Base-by-base conservation (phyloP, 352 stramenopile species). In the Pythium vanterpoolii region DNA sequence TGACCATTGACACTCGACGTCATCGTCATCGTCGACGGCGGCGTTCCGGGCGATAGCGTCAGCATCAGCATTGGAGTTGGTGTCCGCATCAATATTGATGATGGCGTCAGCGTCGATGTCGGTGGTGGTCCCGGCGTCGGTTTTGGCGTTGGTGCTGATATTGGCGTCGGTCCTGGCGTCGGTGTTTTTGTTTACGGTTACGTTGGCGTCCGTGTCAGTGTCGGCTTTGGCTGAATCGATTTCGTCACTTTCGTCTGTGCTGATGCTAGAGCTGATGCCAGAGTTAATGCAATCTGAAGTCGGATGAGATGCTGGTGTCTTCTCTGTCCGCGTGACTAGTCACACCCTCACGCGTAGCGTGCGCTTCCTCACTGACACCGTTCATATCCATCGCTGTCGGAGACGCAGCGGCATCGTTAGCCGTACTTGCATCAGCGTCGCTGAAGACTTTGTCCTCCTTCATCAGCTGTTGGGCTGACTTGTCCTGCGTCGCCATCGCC, bases 1-100 rank as follows among this genome's bases (percentile, higher is more conserved):
- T 5, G 42, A 60, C 53, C 53, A 60, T 16, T 53, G 19, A 2
- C 52, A 9, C 16, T 61, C 56, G 4, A 66, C 19, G 19, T 59
- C 38, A 16, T 74, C 60, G 14, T 66, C 18, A 5, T 60, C 58
- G 21, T 48, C 54, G 33, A 0, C 47, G 6, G 10, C 27, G 21
- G 46, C 44, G 4, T 11, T 48, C n/a, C n/a, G n/a, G n/a, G n/a
- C n/a, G n/a, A n/a, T n/a, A 2, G 50, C 4, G 5, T 36, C 49
- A 11, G 30, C 36, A 16, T 18, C 33, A 16, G 18, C 21, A 6
- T 27, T 21, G 14, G 23, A 4, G 18, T 56, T 1, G 24, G 49
- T 23, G n/a, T 19, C 24, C n/a, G n/a, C n/a, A n/a, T n/a, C n/a
- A n/a, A n/a, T n/a, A 6, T 36, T 43, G 23, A 2, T 9, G 38